Percentiles rank a stretch among this genome's conserved stretches.
These are phyloP conservation scores for Cercospora citrullina DNA, from an alignment of 2,329 filamentous ascomycete genomes.

Conservation along the genomic window DNA sequence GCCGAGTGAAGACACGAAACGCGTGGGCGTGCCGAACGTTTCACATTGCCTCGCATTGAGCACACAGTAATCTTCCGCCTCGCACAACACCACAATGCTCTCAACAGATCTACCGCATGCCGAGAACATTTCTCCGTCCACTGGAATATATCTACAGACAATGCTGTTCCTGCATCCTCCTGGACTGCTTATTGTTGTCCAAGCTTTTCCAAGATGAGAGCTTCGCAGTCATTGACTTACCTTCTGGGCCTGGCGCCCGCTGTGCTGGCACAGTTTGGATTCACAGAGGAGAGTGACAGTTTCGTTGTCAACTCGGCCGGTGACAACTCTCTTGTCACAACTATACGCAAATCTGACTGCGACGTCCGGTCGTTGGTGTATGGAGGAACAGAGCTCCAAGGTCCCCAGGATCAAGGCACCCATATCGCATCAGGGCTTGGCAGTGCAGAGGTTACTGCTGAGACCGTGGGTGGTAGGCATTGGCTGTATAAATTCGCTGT, in stretches of 20 bases:
- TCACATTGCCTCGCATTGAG: background rate
- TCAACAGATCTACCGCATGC: background rate
- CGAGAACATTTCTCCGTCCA: background rate
- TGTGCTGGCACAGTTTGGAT: slow-evolving; percentile 16
- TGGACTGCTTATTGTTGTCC: background rate
- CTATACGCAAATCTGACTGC: slow-evolving; percentile 21
- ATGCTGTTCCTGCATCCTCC: background rate
- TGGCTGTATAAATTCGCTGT: background rate
- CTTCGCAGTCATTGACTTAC: background rate
- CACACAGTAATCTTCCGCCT: background rate
- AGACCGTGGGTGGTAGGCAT: slow-evolving; percentile 12
- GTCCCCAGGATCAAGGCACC: slow-evolving; percentile 9
- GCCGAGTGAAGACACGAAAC: background rate
- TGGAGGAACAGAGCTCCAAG: slow-evolving; percentile 17
- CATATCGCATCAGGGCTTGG: slow-evolving; percentile 23
- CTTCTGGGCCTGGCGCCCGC: slow-evolving; percentile 9
- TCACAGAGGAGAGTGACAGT: slow-evolving; percentile 15
- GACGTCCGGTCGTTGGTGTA: slow-evolving; percentile 21
- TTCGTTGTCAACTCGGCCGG: slow-evolving; percentile 21
- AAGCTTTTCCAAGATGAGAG: background rate
- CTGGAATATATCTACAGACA: background rate
- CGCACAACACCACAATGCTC: background rate
- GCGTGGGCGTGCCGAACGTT: background rate
- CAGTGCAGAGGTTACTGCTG: slow-evolving; percentile 17
- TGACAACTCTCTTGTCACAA: slow-evolving; percentile 10